These are phyloP conservation scores for Fomitopsis pulvina DNA, from an alignment of 768 basidiomycete species.

Conservation along the genomic window DNA sequence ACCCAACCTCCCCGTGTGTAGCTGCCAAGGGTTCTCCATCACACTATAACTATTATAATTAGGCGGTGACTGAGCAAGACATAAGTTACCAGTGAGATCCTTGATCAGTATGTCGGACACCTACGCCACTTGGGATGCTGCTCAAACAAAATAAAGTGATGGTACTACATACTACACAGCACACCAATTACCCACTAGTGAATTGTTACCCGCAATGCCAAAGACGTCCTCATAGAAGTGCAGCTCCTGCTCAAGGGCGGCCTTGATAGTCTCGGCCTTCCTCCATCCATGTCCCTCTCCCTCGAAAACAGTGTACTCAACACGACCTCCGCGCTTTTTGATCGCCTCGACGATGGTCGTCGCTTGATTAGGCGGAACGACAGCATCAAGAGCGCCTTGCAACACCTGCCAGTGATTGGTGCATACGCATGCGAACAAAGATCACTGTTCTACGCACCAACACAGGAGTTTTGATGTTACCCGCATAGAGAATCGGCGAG, in stretches of 20 bases:
- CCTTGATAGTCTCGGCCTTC: conserved; percentile 46
- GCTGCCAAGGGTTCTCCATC: too few relatives aligned
- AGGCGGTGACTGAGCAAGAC: too few relatives aligned
- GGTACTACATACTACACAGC: neutral
- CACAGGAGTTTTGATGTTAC: conserved; percentile 55
- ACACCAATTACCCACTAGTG: neutral
- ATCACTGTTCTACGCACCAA: conserved; percentile 39
- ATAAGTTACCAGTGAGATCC: too few relatives aligned
- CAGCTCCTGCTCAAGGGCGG: conserved; percentile 46
- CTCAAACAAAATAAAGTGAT: neutral
- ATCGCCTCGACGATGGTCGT: conserved; percentile 50
- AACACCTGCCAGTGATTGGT: conserved; percentile 39
- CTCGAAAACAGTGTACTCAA: conserved; percentile 54
- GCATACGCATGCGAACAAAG: neutral
- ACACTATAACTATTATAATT: too few relatives aligned
- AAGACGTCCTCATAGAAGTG: conserved; percentile 47
- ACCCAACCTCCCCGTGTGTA: too few relatives aligned
- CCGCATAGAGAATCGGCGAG: conserved; percentile 57
- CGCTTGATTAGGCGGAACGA: conserved; percentile 66
- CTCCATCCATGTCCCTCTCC: conserved; percentile 68
- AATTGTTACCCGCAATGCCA: conserved; percentile 2
- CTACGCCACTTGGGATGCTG: too few relatives aligned
- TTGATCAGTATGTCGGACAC: too few relatives aligned
- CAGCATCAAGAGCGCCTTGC: conserved; percentile 56
- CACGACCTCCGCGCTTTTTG: conserved; percentile 39